Base-by-base conservation (phyloP, 495 filamentous ascomycete genomes). In the Ramalina peruviana region DNA sequence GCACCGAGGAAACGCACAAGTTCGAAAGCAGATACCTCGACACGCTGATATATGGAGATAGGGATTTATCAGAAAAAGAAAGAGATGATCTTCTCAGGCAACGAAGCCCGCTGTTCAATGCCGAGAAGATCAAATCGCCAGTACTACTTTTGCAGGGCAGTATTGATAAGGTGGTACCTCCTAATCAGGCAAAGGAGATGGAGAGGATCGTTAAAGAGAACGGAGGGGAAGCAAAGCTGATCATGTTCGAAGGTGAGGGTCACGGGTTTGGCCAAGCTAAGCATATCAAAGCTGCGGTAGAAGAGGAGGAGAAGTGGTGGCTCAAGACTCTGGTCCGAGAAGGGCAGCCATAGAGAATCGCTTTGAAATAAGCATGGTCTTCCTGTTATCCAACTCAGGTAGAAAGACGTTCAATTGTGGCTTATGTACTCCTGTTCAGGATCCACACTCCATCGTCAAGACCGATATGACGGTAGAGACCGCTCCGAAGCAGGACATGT, bases 1-100 rank as follows among this genome's bases (percentile, higher is more conserved):
- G 75, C 7, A 60, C 57, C 17, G 66, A 57, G 1, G 64, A 65
- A 36, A 74, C 71, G 1, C 72, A 76, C 48, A 77, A 77, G 56
- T 69, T 75, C 43, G 74, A 77, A 55, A 65, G 61, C 25, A 63
- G 67, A 36, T 73, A 77, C 54, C 58, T 71, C 33, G 61, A 66
- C 16, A 58, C 54, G 13, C 59, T 75, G 21, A 40, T 72, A 6
- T 61, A 67, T 30, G 51, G 59, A 7, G 30, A 33, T 7, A 33
- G 7, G 12, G 12, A 10, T 13, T 33, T 33, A 6, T 33, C 30
- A 33, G 54, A 61, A 0, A 59, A 65, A 39, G 66, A 71, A 17
- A 52, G 67, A 57, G 65, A 67, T 43, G 54, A 51, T 33, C 56
- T 69, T 11, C 66, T 65, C 19, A 49, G 52, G 13, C 62, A 63